Evolutionary conservation across 345 rosid species (phyloP).

Genomic region (Eucalyptus paniculata): DNA sequence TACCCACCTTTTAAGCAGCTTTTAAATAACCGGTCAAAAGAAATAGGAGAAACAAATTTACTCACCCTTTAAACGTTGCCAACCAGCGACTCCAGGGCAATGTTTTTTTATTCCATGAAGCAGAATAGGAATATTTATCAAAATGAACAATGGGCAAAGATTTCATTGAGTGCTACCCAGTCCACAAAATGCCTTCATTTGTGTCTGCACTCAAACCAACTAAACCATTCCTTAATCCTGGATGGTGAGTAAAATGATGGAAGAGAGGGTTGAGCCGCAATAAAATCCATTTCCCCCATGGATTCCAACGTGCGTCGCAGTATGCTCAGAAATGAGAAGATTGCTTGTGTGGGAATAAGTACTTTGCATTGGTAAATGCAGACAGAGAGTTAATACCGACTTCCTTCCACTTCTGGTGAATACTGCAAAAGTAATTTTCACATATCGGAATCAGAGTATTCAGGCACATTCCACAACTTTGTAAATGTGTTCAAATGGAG

Average conservation of each 20-base stretch:
- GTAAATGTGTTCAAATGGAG: neutral
- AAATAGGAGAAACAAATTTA: too few species aligned
- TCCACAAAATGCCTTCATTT: too few species aligned
- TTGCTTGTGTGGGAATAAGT: neutral
- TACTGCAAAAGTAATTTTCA: neutral
- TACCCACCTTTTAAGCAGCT: too few species aligned
- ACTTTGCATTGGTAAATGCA: neutral
- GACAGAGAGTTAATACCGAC: neutral
- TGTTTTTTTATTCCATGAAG: too few species aligned
- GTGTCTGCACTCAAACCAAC: neutral
- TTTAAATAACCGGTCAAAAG: too few species aligned
- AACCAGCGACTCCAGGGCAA: too few species aligned
- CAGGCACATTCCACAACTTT: neutral
- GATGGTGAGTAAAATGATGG: neutral
- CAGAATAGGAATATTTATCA: too few species aligned
- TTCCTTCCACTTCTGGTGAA: neutral
- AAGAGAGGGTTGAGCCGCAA: neutral
- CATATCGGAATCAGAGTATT: neutral
- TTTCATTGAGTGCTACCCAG: too few species aligned
- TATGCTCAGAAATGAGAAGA: neutral
- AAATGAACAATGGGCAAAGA: too few species aligned
- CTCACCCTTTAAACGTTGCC: too few species aligned
- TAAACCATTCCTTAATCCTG: neutral
- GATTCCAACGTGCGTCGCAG: fast-evolving
- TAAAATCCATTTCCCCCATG: neutral